Evolutionary conservation across 768 basidiomycete genomes (phyloP).

Genomic region (Phaeotremella fagi): DNA sequence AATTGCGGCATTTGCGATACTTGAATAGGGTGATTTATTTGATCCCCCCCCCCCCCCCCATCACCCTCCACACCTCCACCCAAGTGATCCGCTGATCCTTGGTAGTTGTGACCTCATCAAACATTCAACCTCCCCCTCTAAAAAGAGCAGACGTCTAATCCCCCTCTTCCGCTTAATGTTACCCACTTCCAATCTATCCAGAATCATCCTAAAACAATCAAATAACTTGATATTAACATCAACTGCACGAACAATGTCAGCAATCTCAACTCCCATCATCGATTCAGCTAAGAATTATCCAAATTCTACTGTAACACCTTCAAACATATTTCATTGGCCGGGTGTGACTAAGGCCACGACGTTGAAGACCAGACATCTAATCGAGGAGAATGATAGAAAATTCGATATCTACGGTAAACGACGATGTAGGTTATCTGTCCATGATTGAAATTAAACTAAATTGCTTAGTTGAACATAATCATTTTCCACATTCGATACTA

Average conservation of each 20-base stretch:
- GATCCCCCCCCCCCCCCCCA: no score
- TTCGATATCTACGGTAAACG: constrained; percentile 28
- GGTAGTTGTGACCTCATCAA: no score
- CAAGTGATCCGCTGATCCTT: no score
- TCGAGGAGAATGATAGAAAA: constrained; percentile 33
- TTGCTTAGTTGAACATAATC: constrained; percentile 30
- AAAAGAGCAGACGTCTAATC: no score
- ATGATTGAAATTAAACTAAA: no score
- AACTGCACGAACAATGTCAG: background rate
- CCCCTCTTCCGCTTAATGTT: no score
- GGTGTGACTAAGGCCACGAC: constrained; percentile 27
- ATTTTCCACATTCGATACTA: constrained; percentile 33
- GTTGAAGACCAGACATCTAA: constrained; percentile 8
- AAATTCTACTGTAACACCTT: constrained; percentile 21
- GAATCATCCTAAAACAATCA: no score
- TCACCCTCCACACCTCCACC: no score
- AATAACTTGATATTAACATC: background rate
- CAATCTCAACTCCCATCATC: background rate
- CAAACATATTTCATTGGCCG: constrained; percentile 23
- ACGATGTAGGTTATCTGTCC: constrained; percentile 29
- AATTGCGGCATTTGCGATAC: no score
- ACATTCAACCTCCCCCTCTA: no score
- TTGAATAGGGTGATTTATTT: no score
- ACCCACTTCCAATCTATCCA: no score
- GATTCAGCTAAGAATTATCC: constrained; percentile 18